Base-by-base conservation (phyloP, 2,329 filamentous ascomycete genomes). In the Lecanicillium sp. region DNA sequence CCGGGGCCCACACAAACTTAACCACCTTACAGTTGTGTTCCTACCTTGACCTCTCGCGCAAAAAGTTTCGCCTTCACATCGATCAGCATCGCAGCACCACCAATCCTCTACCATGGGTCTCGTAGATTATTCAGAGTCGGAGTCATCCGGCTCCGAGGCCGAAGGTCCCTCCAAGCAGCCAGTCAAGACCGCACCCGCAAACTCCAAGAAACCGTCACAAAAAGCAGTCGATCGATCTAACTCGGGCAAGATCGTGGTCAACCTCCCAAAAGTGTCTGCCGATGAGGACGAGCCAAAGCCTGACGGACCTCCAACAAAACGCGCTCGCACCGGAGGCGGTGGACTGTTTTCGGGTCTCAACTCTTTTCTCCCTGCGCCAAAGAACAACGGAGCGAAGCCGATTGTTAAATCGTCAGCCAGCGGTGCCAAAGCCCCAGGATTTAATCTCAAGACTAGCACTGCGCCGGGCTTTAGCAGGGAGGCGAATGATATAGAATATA, bases 61-160 rank as follows among this genome's bases (percentile, higher is more conserved):
- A 25, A 25, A 25, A 25, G 22, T 25, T 25, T 11, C n/a, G n/a
- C n/a, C n/a, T n/a, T n/a, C n/a, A n/a, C n/a, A 11, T 11, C 22
- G 22, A 7, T 25, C 22, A 7, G 11, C 29, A 33, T n/a, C 25
- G 32, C 33, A 38, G 33, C 29, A 30, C 18, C 16, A 16, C 18
- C 29, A 31, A 14, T 18, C 28, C 41, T n/a, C n/a, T 45, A 60
- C 34, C 29, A 92, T 92, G 85, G 80, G 75, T 12, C 68, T 94
- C 20, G 85, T 92, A 48, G 80, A 83, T 45, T 94, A 94, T 52
- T 89, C 85, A 4, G 86, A 89, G 56, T 92, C 85, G 3, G 86
- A 89, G 53, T 88, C 80, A 33, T 87, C 83, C 11, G 83, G 83
- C 39, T 69, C 70, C 13, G 81, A 85, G 39, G 43, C 60, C 28